Percentiles rank a stretch among this genome's conserved stretches.
Evolutionary conservation across 495 filamentous ascomycete genomes (phyloP).

Genomic region (Penicillium tannophilum): DNA sequence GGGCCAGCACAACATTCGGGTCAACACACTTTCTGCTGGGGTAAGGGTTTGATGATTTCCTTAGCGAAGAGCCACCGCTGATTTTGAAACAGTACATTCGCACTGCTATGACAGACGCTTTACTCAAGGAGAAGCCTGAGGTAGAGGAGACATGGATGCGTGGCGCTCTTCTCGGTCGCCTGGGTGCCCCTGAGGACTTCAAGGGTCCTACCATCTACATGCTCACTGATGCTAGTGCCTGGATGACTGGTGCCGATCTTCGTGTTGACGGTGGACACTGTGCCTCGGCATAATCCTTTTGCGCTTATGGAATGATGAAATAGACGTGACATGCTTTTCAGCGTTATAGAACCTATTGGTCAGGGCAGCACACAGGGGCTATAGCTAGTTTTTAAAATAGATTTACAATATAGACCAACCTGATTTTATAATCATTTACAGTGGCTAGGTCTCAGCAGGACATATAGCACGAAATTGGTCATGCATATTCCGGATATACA

Average conservation of each 20-base stretch:
- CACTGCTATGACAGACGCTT: constrained; percentile 40
- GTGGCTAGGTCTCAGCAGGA: too few relatives aligned
- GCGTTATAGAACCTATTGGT: constrained; percentile 14
- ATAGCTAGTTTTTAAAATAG: not conserved
- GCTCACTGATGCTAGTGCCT: constrained; percentile 44
- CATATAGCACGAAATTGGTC: too few relatives aligned
- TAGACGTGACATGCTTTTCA: constrained; percentile 17
- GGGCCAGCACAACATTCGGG: constrained; percentile 42
- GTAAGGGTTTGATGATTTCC: constrained; percentile 7
- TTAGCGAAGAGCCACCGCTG: not conserved
- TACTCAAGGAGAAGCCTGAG: constrained; percentile 61
- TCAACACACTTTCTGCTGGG: constrained; percentile 52
- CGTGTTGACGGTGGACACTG: constrained; percentile 45
- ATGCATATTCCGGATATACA: too few relatives aligned
- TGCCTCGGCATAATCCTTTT: constrained; percentile 31
- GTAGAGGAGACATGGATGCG: constrained; percentile 41
- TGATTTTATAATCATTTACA: too few relatives aligned
- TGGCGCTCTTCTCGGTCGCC: constrained; percentile 39
- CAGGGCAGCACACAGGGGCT: not conserved
- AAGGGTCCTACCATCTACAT: constrained; percentile 45
- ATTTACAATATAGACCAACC: not conserved
- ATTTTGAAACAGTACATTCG: constrained; percentile 34
- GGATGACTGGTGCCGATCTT: constrained; percentile 44
- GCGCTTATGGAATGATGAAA: constrained; percentile 11
- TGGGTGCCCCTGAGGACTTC: constrained; percentile 44